phyloP scores from a whole-genome alignment of 345 rosid genomes.

The Nephelium lappaceum region DNA sequence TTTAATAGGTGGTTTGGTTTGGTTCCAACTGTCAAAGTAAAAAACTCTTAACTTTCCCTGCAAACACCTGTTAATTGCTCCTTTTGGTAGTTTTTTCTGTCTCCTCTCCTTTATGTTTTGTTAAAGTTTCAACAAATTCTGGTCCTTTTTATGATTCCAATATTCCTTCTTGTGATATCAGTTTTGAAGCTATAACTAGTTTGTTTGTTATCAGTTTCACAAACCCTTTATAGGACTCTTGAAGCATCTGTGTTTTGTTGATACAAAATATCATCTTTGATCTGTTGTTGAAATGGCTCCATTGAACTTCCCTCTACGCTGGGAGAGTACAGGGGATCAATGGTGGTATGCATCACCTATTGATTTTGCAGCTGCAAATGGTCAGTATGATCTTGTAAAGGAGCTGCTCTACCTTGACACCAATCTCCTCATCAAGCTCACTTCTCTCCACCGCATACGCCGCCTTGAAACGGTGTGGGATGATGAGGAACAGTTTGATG shows the following conservation, averaged over 20 bases:
- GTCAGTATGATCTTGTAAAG: slow-evolving; percentile 75
- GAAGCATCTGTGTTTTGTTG: slow-evolving; percentile 4
- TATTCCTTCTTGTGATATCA: slow-evolving; percentile 8
- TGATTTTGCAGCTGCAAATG: slow-evolving; percentile 97
- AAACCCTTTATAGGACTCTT: slow-evolving; percentile 4
- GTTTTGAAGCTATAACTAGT: slow-evolving; percentile 3
- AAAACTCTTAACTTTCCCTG: not conserved
- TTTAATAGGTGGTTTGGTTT: not conserved
- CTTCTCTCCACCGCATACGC: slow-evolving; percentile 94
- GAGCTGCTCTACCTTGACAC: slow-evolving; percentile 90
- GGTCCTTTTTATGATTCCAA: slow-evolving; percentile 13
- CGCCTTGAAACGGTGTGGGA: slow-evolving; percentile 99
- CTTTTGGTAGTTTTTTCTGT: not conserved
- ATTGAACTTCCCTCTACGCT: slow-evolving; percentile 81
- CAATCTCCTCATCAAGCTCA: slow-evolving; percentile 94
- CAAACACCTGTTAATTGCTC: not conserved
- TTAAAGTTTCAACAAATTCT: not conserved
- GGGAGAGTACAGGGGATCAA: slow-evolving; percentile 99
- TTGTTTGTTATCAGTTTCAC: not conserved
- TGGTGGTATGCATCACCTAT: slow-evolving; percentile 99
- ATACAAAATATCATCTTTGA: slow-evolving; percentile 14
- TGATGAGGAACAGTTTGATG: slow-evolving; percentile 59
- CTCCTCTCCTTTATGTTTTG: not conserved
- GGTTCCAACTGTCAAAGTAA: slow-evolving; percentile 1
- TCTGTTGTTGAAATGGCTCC: slow-evolving; percentile 55